A percentile compares a stretch with the other conserved stretches of the same genome.
These are phyloP conservation scores for Microthlaspi erraticum DNA, from an alignment of 345 rosid species.

Conservation along the genomic window DNA sequence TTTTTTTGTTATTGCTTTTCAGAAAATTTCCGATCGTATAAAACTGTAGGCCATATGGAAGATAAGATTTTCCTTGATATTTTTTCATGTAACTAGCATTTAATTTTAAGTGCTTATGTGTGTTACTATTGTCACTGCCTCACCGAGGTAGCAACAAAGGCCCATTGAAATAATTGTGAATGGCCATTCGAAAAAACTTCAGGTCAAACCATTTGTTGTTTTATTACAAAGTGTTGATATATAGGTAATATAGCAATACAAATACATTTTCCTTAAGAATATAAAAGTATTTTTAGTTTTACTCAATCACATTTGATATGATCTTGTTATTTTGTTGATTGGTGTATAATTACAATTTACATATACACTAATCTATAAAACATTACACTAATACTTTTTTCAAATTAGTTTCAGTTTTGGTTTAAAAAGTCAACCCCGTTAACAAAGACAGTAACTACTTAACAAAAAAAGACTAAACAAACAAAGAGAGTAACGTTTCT, in stretches of 20 bases:
- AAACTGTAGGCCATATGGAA: background rate
- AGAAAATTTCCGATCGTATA: background rate
- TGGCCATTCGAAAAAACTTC: no score
- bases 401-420: background rate
- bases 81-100: background rate
- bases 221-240: no score
- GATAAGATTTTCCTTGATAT: constrained; percentile 8
- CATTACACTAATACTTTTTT: background rate
- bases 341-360: background rate
- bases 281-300: background rate
- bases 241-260: no score
- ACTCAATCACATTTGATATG: background rate
- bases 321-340: background rate
- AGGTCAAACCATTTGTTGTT: no score
- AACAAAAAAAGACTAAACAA: no score
- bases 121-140: background rate
- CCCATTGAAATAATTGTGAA: no score
- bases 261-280: background rate
- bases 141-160: background rate
- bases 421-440: background rate
- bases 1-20: background rate
- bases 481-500: background rate
- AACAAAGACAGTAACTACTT: background rate
- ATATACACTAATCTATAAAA: background rate
- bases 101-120: no score